Conservation (phyloP, 768 basidiomycete species). For the Pisolithus sp. region DNA sequence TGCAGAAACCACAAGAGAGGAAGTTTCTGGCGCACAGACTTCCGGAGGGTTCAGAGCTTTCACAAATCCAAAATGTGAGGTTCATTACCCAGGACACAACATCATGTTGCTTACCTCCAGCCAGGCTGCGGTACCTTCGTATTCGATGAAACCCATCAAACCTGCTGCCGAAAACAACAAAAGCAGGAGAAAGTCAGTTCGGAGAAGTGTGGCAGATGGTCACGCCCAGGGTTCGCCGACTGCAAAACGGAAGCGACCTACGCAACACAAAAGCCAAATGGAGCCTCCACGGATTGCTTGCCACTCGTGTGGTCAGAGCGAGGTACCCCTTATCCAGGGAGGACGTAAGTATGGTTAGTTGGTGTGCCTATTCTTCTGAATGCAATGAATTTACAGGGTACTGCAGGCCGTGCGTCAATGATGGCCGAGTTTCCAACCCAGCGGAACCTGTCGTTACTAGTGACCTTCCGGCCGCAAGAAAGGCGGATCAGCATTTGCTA, state of each 20-base stretch:
- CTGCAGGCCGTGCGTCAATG: conserved; percentile 61
- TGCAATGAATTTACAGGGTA: conserved; percentile 38
- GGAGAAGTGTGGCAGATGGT: conserved; percentile 25
- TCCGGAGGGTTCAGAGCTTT: conserved; percentile 47
- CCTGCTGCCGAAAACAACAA: conserved; percentile 35
- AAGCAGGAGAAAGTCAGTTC: conserved; percentile 30
- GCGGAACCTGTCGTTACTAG: background rate
- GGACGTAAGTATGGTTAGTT: conserved; percentile 47
- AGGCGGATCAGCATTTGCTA: background rate
- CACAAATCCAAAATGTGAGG: conserved; percentile 57
- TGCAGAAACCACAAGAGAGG: conserved; percentile 38
- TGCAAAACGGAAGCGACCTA: conserved; percentile 37
- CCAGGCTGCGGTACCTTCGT: conserved; percentile 42
- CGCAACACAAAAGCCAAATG: conserved; percentile 27
- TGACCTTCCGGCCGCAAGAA: background rate
- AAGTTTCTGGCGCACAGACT: conserved; percentile 54
- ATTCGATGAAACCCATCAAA: conserved; percentile 53
- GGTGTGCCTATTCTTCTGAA: background rate
- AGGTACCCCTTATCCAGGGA: conserved; percentile 71
- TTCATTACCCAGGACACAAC: background rate
- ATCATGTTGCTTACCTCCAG: background rate
- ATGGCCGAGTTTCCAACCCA: conserved; percentile 37
- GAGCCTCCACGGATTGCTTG: conserved; percentile 48
- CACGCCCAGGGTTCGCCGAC: conserved; percentile 11
- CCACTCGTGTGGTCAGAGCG: conserved; percentile 53